Percentiles rank a stretch among this genome's conserved stretches.
Conservation (phyloP, 2,329 filamentous ascomycete species). For the Ophiosphaerella korrae region DNA sequence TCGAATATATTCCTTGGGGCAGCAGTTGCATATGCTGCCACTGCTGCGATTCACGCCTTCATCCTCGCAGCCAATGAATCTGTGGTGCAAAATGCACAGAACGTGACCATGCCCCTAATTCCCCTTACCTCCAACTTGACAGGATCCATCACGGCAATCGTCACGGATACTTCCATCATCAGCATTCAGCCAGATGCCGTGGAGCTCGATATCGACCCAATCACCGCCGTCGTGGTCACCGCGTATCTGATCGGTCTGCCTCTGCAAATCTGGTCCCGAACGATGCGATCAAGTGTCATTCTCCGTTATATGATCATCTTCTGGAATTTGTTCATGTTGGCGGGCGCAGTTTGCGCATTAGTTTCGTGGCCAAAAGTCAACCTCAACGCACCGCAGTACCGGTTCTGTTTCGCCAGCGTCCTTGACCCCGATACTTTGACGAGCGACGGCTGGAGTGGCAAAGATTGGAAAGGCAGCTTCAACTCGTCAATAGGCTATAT, state of each 20-base stretch:
- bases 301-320: constrained; percentile 12
- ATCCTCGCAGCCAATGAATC: constrained; percentile 7
- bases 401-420: constrained; percentile 10
- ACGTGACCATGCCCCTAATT: constrained; percentile 4
- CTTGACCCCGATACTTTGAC: constrained; percentile 2
- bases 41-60: constrained; percentile 15
- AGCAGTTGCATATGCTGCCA: constrained; percentile 12
- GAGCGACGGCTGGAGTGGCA: constrained; percentile 12
- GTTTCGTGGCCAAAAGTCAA: constrained; percentile 9
- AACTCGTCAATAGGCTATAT: constrained; percentile 8
- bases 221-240: constrained; percentile 13
- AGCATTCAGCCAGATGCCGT: constrained; percentile 13
- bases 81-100: neutral
- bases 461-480: constrained; percentile 10
- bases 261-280: constrained; percentile 17
- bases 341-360: constrained; percentile 9
- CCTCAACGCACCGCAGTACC: constrained; percentile 10
- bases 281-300: constrained; percentile 12
- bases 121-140: neutral
- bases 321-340: constrained; percentile 15
- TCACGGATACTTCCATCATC: neutral
- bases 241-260: constrained; percentile 13
- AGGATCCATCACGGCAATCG: neutral
- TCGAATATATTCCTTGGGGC: constrained; percentile 7
- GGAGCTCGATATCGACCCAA: constrained; percentile 18